Conservation (phyloP, 2,329 filamentous ascomycete genomes). For the Aspergillus sp. region DNA sequence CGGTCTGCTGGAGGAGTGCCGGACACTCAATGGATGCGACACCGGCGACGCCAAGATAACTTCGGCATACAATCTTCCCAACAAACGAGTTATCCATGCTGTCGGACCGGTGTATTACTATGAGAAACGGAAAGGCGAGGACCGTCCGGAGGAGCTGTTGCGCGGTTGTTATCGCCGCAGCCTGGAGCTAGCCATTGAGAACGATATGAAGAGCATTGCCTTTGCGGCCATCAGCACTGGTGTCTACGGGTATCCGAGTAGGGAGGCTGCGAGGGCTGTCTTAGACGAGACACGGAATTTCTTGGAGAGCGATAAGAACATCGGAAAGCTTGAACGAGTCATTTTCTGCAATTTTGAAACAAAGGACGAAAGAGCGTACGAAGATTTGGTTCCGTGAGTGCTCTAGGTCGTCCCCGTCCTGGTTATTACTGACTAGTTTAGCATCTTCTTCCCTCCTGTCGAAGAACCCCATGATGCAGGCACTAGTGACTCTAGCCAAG, state of each 20-base stretch:
- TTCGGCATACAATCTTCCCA: constrained; percentile 73
- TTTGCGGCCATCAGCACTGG: constrained; percentile 89
- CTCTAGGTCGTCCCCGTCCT: background rate
- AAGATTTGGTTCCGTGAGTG: constrained; percentile 72
- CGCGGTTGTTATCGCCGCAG: constrained; percentile 71
- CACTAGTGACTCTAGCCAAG: constrained; percentile 10
- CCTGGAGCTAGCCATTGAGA: constrained; percentile 71
- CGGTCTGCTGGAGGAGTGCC: constrained; percentile 71
- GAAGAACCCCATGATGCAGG: constrained; percentile 31
- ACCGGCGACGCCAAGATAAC: constrained; percentile 87
- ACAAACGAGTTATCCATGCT: constrained; percentile 81
- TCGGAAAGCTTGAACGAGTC: constrained; percentile 66
- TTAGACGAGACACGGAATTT: constrained; percentile 63
- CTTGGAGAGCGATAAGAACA: constrained; percentile 49
- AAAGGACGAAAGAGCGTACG: constrained; percentile 78
- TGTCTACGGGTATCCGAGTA: constrained; percentile 82
- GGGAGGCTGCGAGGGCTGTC: constrained; percentile 73
- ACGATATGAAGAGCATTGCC: constrained; percentile 72
- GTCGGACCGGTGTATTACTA: constrained; percentile 79
- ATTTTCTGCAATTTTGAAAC: constrained; percentile 83
- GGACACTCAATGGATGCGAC: constrained; percentile 70
- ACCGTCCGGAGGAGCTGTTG: constrained; percentile 50
- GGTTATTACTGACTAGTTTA: constrained; percentile 29
- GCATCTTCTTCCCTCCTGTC: constrained; percentile 55
- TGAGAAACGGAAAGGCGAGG: constrained; percentile 39